Evolutionary conservation across 345 rosid species (phyloP), one percentile per base, ranked within the genome.

Genomic region (Dimocarpus longan): DNA sequence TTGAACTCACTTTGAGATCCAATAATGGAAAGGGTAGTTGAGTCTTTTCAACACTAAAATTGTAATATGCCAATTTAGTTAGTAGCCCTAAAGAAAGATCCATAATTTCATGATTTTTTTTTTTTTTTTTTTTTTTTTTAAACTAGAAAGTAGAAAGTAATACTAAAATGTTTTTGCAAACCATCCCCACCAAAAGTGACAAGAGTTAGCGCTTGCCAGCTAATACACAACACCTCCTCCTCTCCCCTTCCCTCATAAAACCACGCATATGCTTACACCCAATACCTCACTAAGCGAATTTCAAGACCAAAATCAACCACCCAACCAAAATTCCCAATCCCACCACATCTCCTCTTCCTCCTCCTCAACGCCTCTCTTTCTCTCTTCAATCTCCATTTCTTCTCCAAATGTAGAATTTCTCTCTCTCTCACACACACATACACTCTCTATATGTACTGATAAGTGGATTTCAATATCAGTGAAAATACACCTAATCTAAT

Each of bases 131-230:
- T 10, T 21, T 0, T 6, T n/a, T 6, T 12, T 0, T 16, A 56
- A 56, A 15, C 1, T 15, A 16, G 28, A 60, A 60, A 60, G 6
- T 8, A 19, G 21, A n/a, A n/a, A 15, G n/a, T 16, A 54, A 15
- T 16, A 54, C n/a, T 54, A 54, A 54, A 16, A 12, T 50, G 18
- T 54, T 46, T 46, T 7, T 11, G 12, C 5, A 46, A 3, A 46
- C 5, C 52, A 5, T 32, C 57, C 68, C 57, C 40, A 52, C 52
- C 42, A 15, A 15, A 16, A 52, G 72, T 21, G 73, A 39, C 73
- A 39, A 56, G 73, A 67, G 37, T 79, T 79, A 82, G 87, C 84
- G 86, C 48, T 70, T 86, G 86, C 78, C 91, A 88, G 91, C 89
- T 88, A 81, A 86, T 70, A 43, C 62, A 42, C n/a, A 79, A 4